A percentile compares a stretch with the other conserved stretches of the same genome.
Evolutionary conservation across 768 basidiomycete species (phyloP).

Genomic region (Dendrothele bispora): DNA sequence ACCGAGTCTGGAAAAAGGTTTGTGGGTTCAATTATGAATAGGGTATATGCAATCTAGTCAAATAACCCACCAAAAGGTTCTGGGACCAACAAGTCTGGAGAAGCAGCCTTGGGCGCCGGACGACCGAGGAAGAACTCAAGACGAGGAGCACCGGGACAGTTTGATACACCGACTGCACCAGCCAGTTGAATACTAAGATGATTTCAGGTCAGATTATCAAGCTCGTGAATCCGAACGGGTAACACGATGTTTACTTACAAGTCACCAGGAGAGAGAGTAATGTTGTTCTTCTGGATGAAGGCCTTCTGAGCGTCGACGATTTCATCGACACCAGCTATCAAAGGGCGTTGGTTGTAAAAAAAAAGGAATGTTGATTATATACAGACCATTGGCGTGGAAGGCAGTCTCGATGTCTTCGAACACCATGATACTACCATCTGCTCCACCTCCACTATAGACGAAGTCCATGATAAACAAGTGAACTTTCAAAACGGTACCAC

Average conservation of each 20-base stretch:
- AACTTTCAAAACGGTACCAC: no score
- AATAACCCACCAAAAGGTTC: conserved; percentile 28
- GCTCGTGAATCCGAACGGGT: not conserved
- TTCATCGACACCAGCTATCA: conserved; percentile 27
- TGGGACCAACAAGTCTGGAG: conserved; percentile 28
- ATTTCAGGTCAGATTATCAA: not conserved
- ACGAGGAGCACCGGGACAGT: conserved; percentile 34
- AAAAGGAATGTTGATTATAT: no score
- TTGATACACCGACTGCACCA: conserved; percentile 30
- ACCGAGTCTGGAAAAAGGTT: no score
- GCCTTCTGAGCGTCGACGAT: conserved; percentile 25
- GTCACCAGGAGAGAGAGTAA: conserved; percentile 30
- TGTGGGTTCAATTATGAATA: no score
- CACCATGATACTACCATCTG: conserved; percentile 37
- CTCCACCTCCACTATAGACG: conserved; percentile 19
- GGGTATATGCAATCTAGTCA: no score
- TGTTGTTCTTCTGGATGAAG: conserved; percentile 24
- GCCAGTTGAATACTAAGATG: conserved; percentile 34
- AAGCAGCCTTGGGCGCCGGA: conserved; percentile 28
- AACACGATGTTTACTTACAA: conserved; percentile 27
- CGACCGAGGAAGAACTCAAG: conserved; percentile 39
- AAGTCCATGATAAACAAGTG: not conserved
- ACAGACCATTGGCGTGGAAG: conserved; percentile 29
- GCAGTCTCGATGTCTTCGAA: conserved; percentile 32
- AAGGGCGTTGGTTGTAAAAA: no score